Base-by-base conservation (phyloP, 2,329 filamentous ascomycete genomes). In the Triangularia setosa region DNA sequence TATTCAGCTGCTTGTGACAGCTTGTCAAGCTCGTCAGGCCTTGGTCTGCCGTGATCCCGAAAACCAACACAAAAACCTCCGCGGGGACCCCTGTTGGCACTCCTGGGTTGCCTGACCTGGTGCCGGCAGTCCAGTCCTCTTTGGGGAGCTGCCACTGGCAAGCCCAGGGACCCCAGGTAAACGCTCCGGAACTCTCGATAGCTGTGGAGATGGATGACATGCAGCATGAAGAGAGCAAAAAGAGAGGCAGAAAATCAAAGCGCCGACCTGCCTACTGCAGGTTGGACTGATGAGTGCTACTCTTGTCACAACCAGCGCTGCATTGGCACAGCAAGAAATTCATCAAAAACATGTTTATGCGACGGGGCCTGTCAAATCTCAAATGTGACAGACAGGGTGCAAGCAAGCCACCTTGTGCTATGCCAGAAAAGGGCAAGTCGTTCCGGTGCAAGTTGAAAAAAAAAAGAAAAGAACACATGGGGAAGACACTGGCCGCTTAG, bases 41-140 rank as follows among this genome's bases (percentile, higher is more conserved):
- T 62, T 66, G 30, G 64, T 63, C 58, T 70, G 64, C 65, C 69
- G 69, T 64, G 65, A 61, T 64, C 60, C 68, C 67, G 68, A 64
- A 44, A 53, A 8, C 57, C 52, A 40, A 56, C 44, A 44, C 60
- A 60, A 53, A 59, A 28, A 59, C 54, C 27, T 40, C 52, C 18
- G 23, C 21, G 40, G 27, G 54, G 30, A 61, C 23, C 56, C 65
- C 55, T 64, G 63, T 8, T 53, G 40, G 18, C 55, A 16, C 33
- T 55, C 16, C 52, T 55, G 52, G 30, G 25, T 57, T 55, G 28
- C 30, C n/a, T 44, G 44, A 58, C 58, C 25, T 48, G 44, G 53
- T 30, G 33, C 9, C 23, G 60, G 53, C 40, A 58, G 60, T 8
- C 65, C 55, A 68, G 62, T 52, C 67, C 62, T 30, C 21, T 64